Evolutionary conservation across 202 grass and related monocot genomes (phyloP).

Genomic region (Musa balbisiana): DNA sequence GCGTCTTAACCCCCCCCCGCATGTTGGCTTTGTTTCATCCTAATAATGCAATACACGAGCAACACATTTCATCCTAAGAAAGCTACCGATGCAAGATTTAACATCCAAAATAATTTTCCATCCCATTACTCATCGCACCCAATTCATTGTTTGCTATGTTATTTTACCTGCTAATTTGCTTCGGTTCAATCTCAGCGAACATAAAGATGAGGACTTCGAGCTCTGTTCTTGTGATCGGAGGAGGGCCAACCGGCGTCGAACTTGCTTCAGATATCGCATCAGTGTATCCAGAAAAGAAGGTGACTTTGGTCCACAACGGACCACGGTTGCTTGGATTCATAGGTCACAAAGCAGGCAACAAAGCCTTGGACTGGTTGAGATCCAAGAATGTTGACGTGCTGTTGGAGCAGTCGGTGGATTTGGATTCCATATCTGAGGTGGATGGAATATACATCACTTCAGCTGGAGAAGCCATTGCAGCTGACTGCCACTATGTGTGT

Average conservation of each 20-base stretch:
- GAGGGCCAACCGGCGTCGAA: conserved; percentile 58
- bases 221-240: conserved; percentile 52
- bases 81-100: no score
- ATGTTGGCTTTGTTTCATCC: no score
- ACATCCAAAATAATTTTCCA: no score
- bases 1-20: not conserved
- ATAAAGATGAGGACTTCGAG: conserved; percentile 26
- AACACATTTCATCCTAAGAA: no score
- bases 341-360: conserved; percentile 31
- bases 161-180: no score
- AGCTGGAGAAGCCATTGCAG: conserved; percentile 37
- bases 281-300: conserved; percentile 38
- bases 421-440: not conserved
- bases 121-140: no score
- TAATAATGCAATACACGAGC: no score
- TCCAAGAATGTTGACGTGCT: conserved; percentile 59
- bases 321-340: conserved; percentile 46
- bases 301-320: conserved; percentile 51
- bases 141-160: no score
- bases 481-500: conserved; percentile 46
- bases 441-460: conserved; percentile 41
- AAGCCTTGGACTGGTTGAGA: conserved; percentile 55
- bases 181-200: conserved; percentile 28
- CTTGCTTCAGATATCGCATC: conserved; percentile 52
- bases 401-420: conserved; percentile 52